phyloP scores from a whole-genome alignment of 1,284 basidiomycete species.

The Inonotus hispidus region DNA sequence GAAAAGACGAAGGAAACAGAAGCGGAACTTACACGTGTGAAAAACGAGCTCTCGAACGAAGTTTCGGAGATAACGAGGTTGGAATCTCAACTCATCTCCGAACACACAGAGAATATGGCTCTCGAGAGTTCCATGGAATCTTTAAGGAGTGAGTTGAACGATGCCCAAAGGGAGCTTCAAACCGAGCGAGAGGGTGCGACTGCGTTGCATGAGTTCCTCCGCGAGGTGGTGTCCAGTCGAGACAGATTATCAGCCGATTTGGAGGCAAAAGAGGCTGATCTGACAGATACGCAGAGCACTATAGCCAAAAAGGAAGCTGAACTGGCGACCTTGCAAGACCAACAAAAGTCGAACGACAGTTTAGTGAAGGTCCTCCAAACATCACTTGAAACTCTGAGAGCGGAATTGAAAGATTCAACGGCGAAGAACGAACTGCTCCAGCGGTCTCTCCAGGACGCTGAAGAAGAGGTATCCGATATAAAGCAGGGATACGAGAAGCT shows the following conservation, averaged over 20 bases:
- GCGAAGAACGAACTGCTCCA: background rate
- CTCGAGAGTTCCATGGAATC: background rate
- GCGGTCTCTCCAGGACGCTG: background rate
- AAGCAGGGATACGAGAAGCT: background rate
- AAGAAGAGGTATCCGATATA: background rate
- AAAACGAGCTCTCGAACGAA: background rate
- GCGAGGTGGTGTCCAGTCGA: background rate
- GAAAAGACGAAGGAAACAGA: background rate
- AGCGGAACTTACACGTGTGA: background rate
- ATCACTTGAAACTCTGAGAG: background rate
- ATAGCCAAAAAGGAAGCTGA: background rate
- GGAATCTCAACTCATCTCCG: background rate
- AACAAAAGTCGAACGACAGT: background rate
- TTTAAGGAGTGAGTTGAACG: background rate
- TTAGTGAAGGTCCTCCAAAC: background rate
- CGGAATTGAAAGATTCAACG: background rate
- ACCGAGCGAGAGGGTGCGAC: background rate
- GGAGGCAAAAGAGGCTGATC: background rate
- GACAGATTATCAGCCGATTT: background rate
- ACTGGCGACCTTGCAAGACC: background rate
- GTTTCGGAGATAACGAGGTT: background rate
- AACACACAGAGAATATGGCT: background rate
- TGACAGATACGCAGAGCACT: background rate
- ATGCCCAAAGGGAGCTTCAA: background rate
- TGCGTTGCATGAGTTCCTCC: background rate